These are phyloP conservation scores for Xylaria hypoxylon DNA, from an alignment of 2,329 filamentous ascomycete species.

Conservation along the genomic window DNA sequence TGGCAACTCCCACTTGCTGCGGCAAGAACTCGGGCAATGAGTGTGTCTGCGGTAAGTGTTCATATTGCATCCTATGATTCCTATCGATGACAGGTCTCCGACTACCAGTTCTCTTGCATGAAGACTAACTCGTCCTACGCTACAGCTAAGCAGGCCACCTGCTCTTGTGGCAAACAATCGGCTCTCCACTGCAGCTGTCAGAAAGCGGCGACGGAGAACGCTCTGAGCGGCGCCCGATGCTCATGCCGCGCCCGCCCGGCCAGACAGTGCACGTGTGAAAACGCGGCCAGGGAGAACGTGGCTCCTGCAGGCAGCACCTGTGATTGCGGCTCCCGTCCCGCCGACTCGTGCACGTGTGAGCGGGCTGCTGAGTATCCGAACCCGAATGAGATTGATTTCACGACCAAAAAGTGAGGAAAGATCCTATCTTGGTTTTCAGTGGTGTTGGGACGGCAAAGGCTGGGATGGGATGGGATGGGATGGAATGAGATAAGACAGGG, in stretches of 20 bases:
- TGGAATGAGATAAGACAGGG: not conserved
- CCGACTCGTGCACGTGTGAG: slow-evolving; percentile 84
- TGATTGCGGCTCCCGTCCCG: slow-evolving; percentile 79
- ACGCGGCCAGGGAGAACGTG: slow-evolving; percentile 77
- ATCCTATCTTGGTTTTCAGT: not conserved
- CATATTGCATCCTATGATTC: not conserved
- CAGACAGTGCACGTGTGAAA: slow-evolving; percentile 84
- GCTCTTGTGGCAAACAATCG: slow-evolving; percentile 89
- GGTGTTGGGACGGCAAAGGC: slow-evolving; percentile 22
- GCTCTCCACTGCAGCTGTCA: slow-evolving; percentile 89
- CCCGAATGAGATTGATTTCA: slow-evolving; percentile 87
- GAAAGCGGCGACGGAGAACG: slow-evolving; percentile 81
- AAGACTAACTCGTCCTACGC: slow-evolving; percentile 18
- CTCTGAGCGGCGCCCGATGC: slow-evolving; percentile 77
- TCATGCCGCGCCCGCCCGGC: slow-evolving; percentile 85
- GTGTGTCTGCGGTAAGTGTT: slow-evolving; percentile 68
- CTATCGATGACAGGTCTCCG: not conserved
- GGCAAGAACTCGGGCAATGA: slow-evolving; percentile 61
- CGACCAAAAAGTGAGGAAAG: slow-evolving; percentile 68
- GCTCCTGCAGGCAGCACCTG: slow-evolving; percentile 71
- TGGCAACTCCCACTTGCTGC: slow-evolving; percentile 65
- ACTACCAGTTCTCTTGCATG: too few species aligned
- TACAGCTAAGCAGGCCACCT: slow-evolving; percentile 73
- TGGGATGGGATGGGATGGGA: not conserved
- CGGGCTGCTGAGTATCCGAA: slow-evolving; percentile 73